Base-by-base conservation (phyloP, 202 grass and related monocot species). In the Elaeis oleifera region DNA sequence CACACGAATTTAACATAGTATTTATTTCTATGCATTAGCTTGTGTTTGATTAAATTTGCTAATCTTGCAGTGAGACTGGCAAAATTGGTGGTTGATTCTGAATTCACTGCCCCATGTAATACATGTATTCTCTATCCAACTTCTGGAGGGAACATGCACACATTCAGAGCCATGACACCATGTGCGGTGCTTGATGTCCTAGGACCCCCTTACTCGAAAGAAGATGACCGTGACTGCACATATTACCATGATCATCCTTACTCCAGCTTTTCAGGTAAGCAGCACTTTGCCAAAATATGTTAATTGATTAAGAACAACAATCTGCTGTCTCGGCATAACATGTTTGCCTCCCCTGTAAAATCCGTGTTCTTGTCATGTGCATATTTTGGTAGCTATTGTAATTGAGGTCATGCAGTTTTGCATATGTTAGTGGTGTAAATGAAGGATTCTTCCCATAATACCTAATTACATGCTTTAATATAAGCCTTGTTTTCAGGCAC, bases 101-200 rank as follows among this genome's bases (percentile, higher is more conserved):
- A 83, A 50, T 77, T 85, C 54, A 62, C 26, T 19, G 85, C 85
- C 51, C 79, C 84, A 21, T 80, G 84, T 52, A 51, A 73, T 50
- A 64, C 89, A 0, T 71, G 80, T 31, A 76, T 83, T 5, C 68
- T 95, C 51, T 95, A 89, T 66, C 89, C 85, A 49, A 67, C 74
- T 4, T 75, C 78, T 58, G 84, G 89, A 31, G 89, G 89, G 2
- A 95, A 95, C 73, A 85, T 95, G 36, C 84, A 95, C 72, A 75
- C 69, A 23, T 73, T 95, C 57, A 54, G 22, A 57, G 89, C 85
- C 16, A 59, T 78, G 4, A 80, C 64, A 17, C 16, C 81, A 5
- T 95, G 85, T 67, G 89, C 72, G 0, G 4, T 95, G 26, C 79
- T 95, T 21, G 89, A 95, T n/a, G 63, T 95, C n/a, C 73, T 83